Evolutionary conservation across 768 basidiomycete genomes (phyloP), one percentile per base, ranked within the genome.

Genomic region (Tricholoma flavovirens): DNA sequence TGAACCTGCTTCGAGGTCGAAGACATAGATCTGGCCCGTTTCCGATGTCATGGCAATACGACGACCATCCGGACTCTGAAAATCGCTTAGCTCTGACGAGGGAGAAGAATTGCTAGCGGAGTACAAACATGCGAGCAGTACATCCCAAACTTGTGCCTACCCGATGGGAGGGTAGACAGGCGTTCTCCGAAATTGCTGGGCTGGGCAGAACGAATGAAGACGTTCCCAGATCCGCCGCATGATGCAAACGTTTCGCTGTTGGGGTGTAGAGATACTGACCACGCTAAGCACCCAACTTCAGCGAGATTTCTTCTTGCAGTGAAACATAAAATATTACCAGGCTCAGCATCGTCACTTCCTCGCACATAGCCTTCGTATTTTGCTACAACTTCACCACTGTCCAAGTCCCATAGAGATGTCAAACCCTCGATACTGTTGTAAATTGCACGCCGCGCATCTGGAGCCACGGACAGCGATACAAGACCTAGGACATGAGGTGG

Each of bases 401-500:
- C 70, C 46, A 93, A 67, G 65, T 94, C 85, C 81, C 87, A 87
- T 22, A 95, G 71, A 48, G 73, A 78, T 0, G 91, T 92, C 26
- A 87, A 80, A 1, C 94, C 94, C 63, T 96, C 93, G 17, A 95
- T 75, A 54, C 87, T 87, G 64, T 93, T 93, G 62, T 85, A 88
- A 45, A 97, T 68, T 0, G 83, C 91, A 29, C 71, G 73, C 48
- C 72, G 75, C 7, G 90, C 94, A 49, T 83, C 77, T 0, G 80
- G 77, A 17, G 85, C 80, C 7, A 83, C 82, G 15, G 90, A 91
- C 32, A 96, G 71, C 5, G 92, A 92, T 15, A 91, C 83, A 60
- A 93, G 82, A 2, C 90, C 93, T 17, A 96, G 84, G 6, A 90
- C 84, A 71, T 96, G 90, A n/a, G 87, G 77, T 35, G 82, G 71